A percentile compares a stretch with the other conserved stretches of the same genome.
These are phyloP conservation scores for Pseudogymnoascus verrucosus DNA, from an alignment of 2,329 filamentous ascomycete species.

Conservation along the genomic window DNA sequence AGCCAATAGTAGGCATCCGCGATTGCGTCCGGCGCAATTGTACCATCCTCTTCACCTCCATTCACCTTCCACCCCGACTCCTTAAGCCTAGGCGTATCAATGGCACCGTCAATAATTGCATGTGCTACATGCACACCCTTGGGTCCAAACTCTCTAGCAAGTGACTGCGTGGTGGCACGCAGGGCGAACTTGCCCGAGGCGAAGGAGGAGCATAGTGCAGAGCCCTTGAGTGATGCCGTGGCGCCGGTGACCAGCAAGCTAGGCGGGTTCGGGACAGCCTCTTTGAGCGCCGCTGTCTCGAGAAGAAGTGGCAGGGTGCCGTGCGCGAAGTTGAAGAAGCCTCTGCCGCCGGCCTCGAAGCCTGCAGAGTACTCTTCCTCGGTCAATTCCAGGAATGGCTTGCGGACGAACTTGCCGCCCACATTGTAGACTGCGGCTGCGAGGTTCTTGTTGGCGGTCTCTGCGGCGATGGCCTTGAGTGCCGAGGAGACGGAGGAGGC, in stretches of 20 bases:
- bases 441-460: constrained; percentile 47
- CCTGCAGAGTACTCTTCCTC: constrained; percentile 41
- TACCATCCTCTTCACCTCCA: constrained; percentile 44
- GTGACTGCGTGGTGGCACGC: constrained; percentile 63
- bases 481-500: constrained; percentile 44
- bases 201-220: constrained; percentile 61
- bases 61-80: constrained; percentile 34
- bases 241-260: constrained; percentile 81
- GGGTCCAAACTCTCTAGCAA: constrained; percentile 78
- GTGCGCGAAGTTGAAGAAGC: constrained; percentile 71
- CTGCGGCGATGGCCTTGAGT: constrained; percentile 52
- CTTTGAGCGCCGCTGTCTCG: constrained; percentile 41
- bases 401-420: constrained; percentile 39
- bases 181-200: constrained; percentile 74
- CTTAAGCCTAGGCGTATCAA: constrained; percentile 69
- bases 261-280: constrained; percentile 52
- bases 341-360: constrained; percentile 43
- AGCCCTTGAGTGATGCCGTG: constrained; percentile 69
- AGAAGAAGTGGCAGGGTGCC: constrained; percentile 62
- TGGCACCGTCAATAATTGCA: constrained; percentile 75
- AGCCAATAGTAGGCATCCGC: constrained; percentile 80
- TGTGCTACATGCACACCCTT: constrained; percentile 78
- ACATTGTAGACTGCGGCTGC: constrained; percentile 68
- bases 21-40: constrained; percentile 71
- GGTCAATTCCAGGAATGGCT: constrained; percentile 51